These are phyloP conservation scores for Russula sp. DNA, from an alignment of 768 basidiomycete genomes.

Conservation along the genomic window DNA sequence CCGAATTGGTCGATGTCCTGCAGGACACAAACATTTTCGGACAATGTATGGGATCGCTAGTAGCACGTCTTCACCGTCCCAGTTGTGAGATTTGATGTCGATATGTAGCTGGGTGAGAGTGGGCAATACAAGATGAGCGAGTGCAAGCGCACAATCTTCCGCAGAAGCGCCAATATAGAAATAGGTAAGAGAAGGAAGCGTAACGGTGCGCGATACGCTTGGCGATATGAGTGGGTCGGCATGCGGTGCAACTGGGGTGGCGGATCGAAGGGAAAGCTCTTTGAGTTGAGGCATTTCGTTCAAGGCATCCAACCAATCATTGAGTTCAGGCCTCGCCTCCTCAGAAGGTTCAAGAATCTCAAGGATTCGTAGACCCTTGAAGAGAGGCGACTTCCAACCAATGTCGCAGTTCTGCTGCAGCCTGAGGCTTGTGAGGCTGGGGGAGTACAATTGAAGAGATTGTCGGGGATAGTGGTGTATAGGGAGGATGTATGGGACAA, in stretches of 20 bases:
- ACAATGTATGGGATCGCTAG: neutral
- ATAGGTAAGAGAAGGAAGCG: neutral
- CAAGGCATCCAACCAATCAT: constrained; percentile 3
- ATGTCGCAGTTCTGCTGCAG: neutral
- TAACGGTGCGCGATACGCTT: neutral
- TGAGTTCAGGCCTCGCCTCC: neutral
- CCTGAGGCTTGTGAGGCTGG: neutral
- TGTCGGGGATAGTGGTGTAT: too few relatives aligned
- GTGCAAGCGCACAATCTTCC: constrained; percentile 2
- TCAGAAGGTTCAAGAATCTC: neutral
- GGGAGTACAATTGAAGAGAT: neutral
- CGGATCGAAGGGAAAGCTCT: neutral
- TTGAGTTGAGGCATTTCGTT: neutral
- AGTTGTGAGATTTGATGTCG: neutral
- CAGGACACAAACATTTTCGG: neutral
- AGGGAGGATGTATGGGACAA: neutral
- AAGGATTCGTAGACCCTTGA: neutral
- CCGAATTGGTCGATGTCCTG: constrained; percentile 18
- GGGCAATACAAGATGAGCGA: constrained; percentile 13
- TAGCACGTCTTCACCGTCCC: neutral
- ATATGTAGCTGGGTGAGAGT: constrained; percentile 2
- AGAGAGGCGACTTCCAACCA: neutral
- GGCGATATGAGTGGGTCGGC: neutral
- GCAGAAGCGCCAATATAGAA: neutral
- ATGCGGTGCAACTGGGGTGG: neutral